Evolutionary conservation across 2,329 filamentous ascomycete species (phyloP).

Genomic region (Thelonectria blattea): DNA sequence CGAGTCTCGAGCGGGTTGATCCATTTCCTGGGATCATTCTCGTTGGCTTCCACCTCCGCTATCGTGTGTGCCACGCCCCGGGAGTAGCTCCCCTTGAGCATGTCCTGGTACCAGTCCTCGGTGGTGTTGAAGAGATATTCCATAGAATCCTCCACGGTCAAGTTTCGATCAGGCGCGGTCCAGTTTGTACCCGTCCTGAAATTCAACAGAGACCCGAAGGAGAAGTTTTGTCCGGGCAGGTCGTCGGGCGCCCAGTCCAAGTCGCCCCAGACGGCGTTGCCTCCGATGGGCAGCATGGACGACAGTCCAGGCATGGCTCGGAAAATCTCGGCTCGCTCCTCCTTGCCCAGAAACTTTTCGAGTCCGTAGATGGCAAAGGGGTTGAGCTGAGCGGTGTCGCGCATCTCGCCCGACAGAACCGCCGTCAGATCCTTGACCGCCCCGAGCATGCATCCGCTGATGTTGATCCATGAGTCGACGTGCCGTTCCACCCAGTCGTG

Average conservation of each 20-base stretch:
- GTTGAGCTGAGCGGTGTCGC: slow-evolving; percentile 95
- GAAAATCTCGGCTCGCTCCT: slow-evolving; percentile 92
- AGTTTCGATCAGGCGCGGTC: slow-evolving; percentile 71
- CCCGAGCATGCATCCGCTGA: slow-evolving; percentile 96
- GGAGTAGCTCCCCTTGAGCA: slow-evolving; percentile 79
- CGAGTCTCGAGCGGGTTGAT: slow-evolving; percentile 92
- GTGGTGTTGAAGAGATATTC: slow-evolving; percentile 78
- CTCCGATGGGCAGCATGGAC: slow-evolving; percentile 95
- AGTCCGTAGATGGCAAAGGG: slow-evolving; percentile 95
- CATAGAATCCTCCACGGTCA: slow-evolving; percentile 81
- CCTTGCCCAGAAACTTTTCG: slow-evolving; percentile 90
- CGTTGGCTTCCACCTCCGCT: slow-evolving; percentile 81
- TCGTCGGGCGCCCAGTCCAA: slow-evolving; percentile 88
- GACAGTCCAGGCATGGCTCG: slow-evolving; percentile 96
- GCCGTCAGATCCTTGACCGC: slow-evolving; percentile 90
- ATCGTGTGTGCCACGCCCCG: slow-evolving; percentile 83
- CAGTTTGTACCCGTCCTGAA: slow-evolving; percentile 73
- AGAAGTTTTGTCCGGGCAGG: slow-evolving; percentile 70
- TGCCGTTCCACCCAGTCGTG: slow-evolving; percentile 88
- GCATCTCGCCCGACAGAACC: slow-evolving; percentile 95
- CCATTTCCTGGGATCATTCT: slow-evolving; percentile 82
- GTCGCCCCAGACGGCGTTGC: slow-evolving; percentile 94
- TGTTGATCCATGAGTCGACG: slow-evolving; percentile 96
- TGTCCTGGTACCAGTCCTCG: slow-evolving; percentile 84
- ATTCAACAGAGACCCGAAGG: slow-evolving; percentile 82